Evolutionary conservation across 2,329 filamentous ascomycete species (phyloP), one percentile per base, ranked within the genome.

Genomic region (Aspergillus novofumigatus): DNA sequence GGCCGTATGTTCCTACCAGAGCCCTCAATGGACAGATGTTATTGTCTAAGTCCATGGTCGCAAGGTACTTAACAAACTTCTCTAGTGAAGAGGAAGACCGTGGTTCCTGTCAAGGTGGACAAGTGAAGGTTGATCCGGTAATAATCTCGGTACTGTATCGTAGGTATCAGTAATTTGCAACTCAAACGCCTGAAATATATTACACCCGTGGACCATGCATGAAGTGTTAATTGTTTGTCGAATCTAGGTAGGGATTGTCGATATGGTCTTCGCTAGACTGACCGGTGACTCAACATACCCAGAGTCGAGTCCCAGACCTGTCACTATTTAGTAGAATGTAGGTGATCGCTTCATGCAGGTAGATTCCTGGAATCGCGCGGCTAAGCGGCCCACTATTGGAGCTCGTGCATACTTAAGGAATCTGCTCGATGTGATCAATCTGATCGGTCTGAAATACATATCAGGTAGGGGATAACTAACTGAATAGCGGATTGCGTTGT

Each of bases 351-450:
- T 57, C 32, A 52, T 57, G 52, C 26, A 32, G 23, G 11, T 53
- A 52, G 42, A 41, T 55, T 57, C 52, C 58, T 52, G 55, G 55
- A 57, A 55, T 42, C 52, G 21, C 50, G 32, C 45, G 38, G 52
- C 38, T 29, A 23, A 35, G 47, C 14, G 32, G 32, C 32, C 14
- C 32, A 35, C 32, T 35, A 35, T 35, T 38, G 32, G 14, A 17
- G 32, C 14, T 38, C 32, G 32, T 38, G 32, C 32, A 17, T 38
- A 38, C 32, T 17, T 3, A 7, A 17, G 5, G 14, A 38, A 38
- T 38, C 32, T 17, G 14, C 14, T 38, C 32, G 32, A 17, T 17
- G 6, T 38, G 32, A n/a, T 38, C 14, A 14, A 14, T 17, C 32
- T 38, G 14, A 38, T 17, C 14, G 14, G 14, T 17, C 32, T 38